A percentile compares a stretch with the other conserved stretches of the same genome.
Evolutionary conservation across 345 rosid species (phyloP).

Genomic region (Iberis pinnata): DNA sequence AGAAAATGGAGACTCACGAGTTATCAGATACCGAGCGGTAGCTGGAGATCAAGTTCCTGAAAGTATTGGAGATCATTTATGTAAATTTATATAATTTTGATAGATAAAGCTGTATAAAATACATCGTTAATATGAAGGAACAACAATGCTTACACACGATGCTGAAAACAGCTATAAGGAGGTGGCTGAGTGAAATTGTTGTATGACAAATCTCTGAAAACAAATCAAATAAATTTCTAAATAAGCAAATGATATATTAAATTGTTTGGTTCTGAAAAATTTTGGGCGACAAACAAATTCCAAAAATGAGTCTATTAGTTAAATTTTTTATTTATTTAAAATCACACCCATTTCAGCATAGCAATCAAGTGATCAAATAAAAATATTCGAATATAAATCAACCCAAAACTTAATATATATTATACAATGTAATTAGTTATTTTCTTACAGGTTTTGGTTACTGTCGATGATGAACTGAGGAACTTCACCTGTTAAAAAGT

Average conservation of each 20-base stretch:
- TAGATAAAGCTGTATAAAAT: too few species aligned
- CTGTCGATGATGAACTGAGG: conserved; percentile 42
- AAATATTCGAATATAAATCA: too few species aligned
- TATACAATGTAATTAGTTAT: background rate
- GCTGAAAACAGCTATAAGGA: conserved; percentile 34
- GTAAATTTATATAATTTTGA: too few species aligned
- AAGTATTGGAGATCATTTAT: background rate
- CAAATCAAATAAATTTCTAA: too few species aligned
- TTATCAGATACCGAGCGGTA: conserved; percentile 31
- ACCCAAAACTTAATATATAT: too few species aligned
- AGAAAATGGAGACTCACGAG: conserved; percentile 60
- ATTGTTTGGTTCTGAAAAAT: too few species aligned
- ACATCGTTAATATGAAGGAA: background rate
- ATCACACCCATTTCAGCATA: too few species aligned
- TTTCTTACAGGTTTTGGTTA: conserved; percentile 33
- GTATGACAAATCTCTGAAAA: conserved; percentile 76
- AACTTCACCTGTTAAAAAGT: conserved; percentile 59
- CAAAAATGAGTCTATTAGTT: too few species aligned
- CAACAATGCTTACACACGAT: conserved; percentile 39
- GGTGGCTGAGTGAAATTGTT: conserved; percentile 63
- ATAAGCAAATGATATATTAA: too few species aligned
- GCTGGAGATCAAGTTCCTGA: conserved; percentile 72
- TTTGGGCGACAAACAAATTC: too few species aligned
- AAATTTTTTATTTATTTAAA: too few species aligned
- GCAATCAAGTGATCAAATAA: too few species aligned